Percentiles rank a stretch among this genome's conserved stretches.
phyloP scores from a whole-genome alignment of 192 early-diverging fungal species.

The Endogone sp. region DNA sequence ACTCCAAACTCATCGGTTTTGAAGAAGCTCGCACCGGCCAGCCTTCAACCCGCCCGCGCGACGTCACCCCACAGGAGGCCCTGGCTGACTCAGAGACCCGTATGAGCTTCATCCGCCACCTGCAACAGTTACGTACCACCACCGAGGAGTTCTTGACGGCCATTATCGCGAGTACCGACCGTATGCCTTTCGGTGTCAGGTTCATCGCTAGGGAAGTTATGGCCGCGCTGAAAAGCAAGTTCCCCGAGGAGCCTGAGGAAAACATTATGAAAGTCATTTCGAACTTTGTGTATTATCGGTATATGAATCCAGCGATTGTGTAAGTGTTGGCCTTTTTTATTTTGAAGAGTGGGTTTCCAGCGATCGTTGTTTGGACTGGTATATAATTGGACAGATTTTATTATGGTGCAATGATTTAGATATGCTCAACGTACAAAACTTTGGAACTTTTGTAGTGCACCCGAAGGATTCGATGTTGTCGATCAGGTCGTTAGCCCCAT shows the following conservation, averaged over 20 bases:
- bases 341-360: too few species aligned
- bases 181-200: constrained; percentile 95
- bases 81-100: constrained; percentile 76
- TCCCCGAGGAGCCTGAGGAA: constrained; percentile 73
- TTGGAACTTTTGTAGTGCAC: constrained; percentile 81
- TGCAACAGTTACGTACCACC: constrained; percentile 75
- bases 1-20: constrained; percentile 79
- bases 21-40: constrained; percentile 90
- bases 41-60: constrained; percentile 66
- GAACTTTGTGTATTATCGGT: constrained; percentile 96
- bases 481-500: constrained; percentile 77
- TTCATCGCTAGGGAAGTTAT: constrained; percentile 92
- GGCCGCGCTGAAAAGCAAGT: constrained; percentile 71
- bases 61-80: constrained; percentile 79
- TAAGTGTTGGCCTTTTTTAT: too few species aligned
- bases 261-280: constrained; percentile 88
- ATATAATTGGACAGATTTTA: too few species aligned
- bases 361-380: too few species aligned
- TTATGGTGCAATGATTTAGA: too few species aligned
- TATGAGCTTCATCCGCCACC: constrained; percentile 60
- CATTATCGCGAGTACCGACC: constrained; percentile 72
- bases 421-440: too few species aligned
- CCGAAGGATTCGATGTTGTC: constrained; percentile 95
- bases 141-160: constrained; percentile 81
- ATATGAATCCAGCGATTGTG: constrained; percentile 97